Conservation (phyloP, 2,329 filamentous ascomycete genomes). For the Nothopassalora personata region DNA sequence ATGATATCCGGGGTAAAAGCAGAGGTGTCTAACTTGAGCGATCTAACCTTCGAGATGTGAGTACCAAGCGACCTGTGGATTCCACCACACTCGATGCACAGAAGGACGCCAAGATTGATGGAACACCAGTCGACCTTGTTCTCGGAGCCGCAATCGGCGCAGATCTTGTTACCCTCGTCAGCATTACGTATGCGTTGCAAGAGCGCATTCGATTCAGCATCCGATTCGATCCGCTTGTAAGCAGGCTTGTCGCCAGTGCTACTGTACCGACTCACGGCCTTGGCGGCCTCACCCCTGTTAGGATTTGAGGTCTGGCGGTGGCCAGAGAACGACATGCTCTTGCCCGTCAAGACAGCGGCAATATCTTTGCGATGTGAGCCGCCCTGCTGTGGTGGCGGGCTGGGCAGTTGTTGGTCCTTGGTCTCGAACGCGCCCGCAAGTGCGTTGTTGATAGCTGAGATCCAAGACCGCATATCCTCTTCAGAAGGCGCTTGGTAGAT, state of each 20-base stretch:
- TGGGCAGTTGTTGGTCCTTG: conserved; percentile 43
- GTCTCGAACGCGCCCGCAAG: conserved; percentile 92
- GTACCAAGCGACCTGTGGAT: conserved; percentile 95
- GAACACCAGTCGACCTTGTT: conserved; percentile 98
- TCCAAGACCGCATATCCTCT: conserved; percentile 98
- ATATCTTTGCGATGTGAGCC: conserved; percentile 73
- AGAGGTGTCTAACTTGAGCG: conserved; percentile 87
- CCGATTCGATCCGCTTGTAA: conserved; percentile 65
- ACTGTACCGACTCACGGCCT: conserved; percentile 71
- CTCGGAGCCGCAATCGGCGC: conserved; percentile 87
- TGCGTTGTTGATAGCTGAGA: conserved; percentile 92
- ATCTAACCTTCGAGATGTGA: conserved; percentile 95
- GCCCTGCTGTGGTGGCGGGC: conserved; percentile 42
- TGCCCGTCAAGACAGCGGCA: conserved; percentile 86
- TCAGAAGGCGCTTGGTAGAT: conserved; percentile 97
- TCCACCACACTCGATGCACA: conserved; percentile 97
- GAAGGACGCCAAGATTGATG: conserved; percentile 90
- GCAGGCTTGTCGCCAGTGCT: conserved; percentile 85
- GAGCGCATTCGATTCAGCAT: conserved; percentile 72
- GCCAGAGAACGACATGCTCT: conserved; percentile 67
- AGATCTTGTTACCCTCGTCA: conserved; percentile 88
- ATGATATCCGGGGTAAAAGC: conserved; percentile 97
- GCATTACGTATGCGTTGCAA: conserved; percentile 81
- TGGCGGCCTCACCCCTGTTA: conserved; percentile 36
- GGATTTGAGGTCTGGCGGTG: conserved; percentile 46